Percentiles rank a stretch among this genome's conserved stretches.
Evolutionary conservation across 192 early-diverging fungal species (phyloP).

Genomic region (Coemansia sp.): DNA sequence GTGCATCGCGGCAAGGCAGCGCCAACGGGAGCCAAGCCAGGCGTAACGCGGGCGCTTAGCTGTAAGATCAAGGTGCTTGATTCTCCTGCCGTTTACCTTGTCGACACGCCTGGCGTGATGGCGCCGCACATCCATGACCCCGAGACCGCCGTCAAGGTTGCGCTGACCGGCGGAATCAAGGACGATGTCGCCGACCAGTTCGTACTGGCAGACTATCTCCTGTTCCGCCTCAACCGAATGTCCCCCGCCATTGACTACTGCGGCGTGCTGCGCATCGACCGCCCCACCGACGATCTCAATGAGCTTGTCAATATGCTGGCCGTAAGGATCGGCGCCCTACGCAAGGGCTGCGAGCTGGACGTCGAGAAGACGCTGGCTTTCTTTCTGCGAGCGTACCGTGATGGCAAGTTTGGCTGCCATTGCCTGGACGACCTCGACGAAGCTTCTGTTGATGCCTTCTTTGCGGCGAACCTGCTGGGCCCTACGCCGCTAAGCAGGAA

Average conservation of each 20-base stretch:
- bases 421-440: constrained; percentile 81
- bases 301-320: constrained; percentile 69
- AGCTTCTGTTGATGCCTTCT: constrained; percentile 56
- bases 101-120: constrained; percentile 95
- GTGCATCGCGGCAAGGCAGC: constrained; percentile 79
- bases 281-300: constrained; percentile 73
- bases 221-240: constrained; percentile 79
- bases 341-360: constrained; percentile 69
- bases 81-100: constrained; percentile 88
- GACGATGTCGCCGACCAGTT: constrained; percentile 80
- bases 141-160: constrained; percentile 82
- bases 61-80: constrained; percentile 81
- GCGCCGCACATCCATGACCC: constrained; percentile 85
- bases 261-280: constrained; percentile 57
- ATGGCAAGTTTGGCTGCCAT: constrained; percentile 76
- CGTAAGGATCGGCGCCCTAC: constrained; percentile 66
- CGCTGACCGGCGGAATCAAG: constrained; percentile 84
- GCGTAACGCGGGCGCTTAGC: constrained; percentile 80
- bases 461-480: constrained; percentile 27
- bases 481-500: constrained; percentile 37
- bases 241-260: constrained; percentile 56
- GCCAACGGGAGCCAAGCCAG: constrained; percentile 81
- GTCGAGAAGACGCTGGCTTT: constrained; percentile 66
- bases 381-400: constrained; percentile 79
- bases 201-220: constrained; percentile 88